Conservation (phyloP, 495 filamentous ascomycete species). For the Letharia lupina region DNA sequence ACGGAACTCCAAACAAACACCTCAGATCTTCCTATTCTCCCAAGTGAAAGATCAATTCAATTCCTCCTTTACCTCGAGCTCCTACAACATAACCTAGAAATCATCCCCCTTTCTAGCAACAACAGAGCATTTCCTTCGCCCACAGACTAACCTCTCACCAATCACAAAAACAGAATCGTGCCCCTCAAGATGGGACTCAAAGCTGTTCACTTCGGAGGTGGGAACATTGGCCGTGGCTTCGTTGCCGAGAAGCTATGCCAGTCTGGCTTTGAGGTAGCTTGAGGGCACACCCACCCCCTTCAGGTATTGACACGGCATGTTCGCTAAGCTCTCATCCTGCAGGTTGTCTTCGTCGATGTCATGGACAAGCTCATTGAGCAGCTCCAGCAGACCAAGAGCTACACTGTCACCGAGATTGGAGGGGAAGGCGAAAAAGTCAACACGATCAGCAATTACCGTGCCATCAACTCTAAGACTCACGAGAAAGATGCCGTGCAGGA, state of each 20-base stretch:
- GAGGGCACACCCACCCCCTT: too few species aligned
- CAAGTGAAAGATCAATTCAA: background rate
- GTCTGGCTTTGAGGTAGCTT: constrained; percentile 39
- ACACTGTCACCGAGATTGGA: constrained; percentile 90
- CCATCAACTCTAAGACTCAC: constrained; percentile 85
- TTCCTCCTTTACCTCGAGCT: background rate
- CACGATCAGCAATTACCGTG: constrained; percentile 85
- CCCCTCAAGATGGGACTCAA: constrained; percentile 56
- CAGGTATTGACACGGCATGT: background rate
- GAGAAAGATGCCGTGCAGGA: constrained; percentile 72
- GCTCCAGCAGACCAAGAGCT: constrained; percentile 64
- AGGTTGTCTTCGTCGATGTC: constrained; percentile 94
- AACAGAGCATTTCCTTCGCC: background rate
- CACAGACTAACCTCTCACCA: background rate
- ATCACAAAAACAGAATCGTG: background rate
- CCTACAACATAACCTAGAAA: background rate
- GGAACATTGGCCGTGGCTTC: constrained; percentile 74
- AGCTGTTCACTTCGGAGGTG: constrained; percentile 87
- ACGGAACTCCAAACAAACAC: background rate
- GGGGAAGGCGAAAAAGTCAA: constrained; percentile 71
- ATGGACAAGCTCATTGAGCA: constrained; percentile 67
- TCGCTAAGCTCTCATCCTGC: constrained; percentile 2
- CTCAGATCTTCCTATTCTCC: background rate
- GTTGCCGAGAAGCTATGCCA: constrained; percentile 73
- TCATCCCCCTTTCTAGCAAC: background rate